These are phyloP conservation scores for Ramularia endophylla DNA, from an alignment of 2,329 filamentous ascomycete species.

Conservation along the genomic window DNA sequence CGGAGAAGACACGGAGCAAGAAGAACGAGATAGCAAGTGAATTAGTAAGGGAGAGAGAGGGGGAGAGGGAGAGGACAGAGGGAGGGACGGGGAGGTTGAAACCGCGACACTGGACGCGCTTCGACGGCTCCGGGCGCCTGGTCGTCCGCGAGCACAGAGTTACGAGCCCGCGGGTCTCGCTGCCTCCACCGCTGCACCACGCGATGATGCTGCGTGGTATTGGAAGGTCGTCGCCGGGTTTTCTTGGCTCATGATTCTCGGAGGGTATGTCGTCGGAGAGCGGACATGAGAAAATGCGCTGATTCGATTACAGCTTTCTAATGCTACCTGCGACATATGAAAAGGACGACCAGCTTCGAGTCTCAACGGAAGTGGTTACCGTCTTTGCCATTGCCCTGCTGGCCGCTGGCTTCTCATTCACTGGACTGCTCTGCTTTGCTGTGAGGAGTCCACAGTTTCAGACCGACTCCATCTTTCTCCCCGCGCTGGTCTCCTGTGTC, in stretches of 20 bases:
- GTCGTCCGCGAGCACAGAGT: no score
- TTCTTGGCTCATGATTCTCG: constrained; percentile 44
- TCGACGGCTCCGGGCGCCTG: no score
- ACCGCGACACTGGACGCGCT: no score
- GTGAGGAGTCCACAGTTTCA: constrained; percentile 43
- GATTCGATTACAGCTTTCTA: constrained; percentile 37
- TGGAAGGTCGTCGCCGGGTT: constrained; percentile 41
- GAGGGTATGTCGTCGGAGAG: constrained; percentile 35
- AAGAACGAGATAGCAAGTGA: no score
- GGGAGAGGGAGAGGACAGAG: no score
- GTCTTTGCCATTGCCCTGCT: constrained; percentile 45
- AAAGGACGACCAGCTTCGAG: constrained; percentile 32
- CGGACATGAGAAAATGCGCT: constrained; percentile 11
- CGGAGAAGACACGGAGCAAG: no score
- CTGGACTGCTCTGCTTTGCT: constrained; percentile 42
- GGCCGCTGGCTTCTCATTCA: constrained; percentile 44
- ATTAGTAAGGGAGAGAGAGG: no score
- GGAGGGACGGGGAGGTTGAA: no score
- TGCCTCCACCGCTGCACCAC: constrained; percentile 6
- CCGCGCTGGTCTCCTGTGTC: constrained; percentile 37
- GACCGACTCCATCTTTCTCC: constrained; percentile 44
- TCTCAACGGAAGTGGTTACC: constrained; percentile 36
- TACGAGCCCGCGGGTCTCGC: no score
- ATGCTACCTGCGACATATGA: constrained; percentile 45
- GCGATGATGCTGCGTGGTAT: constrained; percentile 38